A percentile compares a stretch with the other conserved stretches of the same genome.
Evolutionary conservation across 805 yeast species (phyloP).

Genomic region (Metschnikowia baotianmanensis): DNA sequence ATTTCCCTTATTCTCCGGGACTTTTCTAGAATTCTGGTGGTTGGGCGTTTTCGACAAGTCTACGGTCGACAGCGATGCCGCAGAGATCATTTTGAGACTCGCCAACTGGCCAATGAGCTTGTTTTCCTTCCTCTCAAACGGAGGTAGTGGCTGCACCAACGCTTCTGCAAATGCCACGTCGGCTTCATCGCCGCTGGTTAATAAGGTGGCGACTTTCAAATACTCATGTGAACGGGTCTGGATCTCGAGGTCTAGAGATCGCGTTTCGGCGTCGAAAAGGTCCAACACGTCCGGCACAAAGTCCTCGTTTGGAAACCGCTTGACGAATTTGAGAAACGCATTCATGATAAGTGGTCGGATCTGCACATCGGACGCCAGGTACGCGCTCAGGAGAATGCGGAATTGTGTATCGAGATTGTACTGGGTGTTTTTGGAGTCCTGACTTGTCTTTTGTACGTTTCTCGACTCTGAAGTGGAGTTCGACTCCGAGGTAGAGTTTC

Average conservation of each 20-base stretch:
- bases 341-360: conserved; percentile 70
- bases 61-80: conserved; percentile 30
- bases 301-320: conserved; percentile 43
- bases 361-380: conserved; percentile 53
- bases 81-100: conserved; percentile 26
- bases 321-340: conserved; percentile 59
- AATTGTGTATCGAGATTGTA: conserved; percentile 47
- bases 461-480: too few species aligned
- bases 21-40: too few species aligned
- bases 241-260: conserved; percentile 72
- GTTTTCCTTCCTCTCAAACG: conserved; percentile 50
- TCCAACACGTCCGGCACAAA: conserved; percentile 68
- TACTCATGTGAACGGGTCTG: conserved; percentile 89
- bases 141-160: conserved; percentile 63
- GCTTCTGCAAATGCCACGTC: conserved; percentile 39
- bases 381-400: conserved; percentile 57
- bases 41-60: conserved; percentile 25
- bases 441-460: too few species aligned
- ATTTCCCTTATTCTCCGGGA: too few species aligned
- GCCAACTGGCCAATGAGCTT: conserved; percentile 52
- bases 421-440: conserved; percentile 3
- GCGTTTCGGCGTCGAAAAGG: conserved; percentile 63
- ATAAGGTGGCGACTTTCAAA: conserved; percentile 49
- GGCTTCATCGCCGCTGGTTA: conserved; percentile 22
- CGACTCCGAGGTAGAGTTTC: too few species aligned